These are phyloP conservation scores for Neurospora terricola DNA, from an alignment of 495 filamentous ascomycete genomes.

Conservation along the genomic window DNA sequence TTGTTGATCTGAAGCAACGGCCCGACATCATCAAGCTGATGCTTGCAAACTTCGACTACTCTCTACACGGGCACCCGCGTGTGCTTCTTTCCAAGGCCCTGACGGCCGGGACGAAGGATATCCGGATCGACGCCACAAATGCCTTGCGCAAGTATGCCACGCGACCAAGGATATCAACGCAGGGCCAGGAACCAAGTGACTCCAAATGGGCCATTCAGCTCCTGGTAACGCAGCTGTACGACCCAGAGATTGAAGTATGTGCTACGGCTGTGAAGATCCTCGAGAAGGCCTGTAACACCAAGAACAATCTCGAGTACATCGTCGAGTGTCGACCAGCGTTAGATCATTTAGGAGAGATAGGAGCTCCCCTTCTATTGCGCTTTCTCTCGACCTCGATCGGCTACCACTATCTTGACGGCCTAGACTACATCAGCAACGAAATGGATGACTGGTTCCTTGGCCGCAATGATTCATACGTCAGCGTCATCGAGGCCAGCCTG, in stretches of 20 bases:
- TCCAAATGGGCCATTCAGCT: conserved; percentile 93
- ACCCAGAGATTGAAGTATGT: conserved; percentile 93
- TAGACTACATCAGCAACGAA: conserved; percentile 96
- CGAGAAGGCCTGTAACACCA: conserved; percentile 92
- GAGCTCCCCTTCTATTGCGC: conserved; percentile 81
- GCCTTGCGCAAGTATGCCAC: conserved; percentile 75
- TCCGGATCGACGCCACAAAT: conserved; percentile 77
- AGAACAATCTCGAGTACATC: conserved; percentile 82
- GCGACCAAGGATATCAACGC: conserved; percentile 25
- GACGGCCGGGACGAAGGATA: conserved; percentile 82
- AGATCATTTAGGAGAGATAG: conserved; percentile 94
- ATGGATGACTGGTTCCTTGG: conserved; percentile 99
- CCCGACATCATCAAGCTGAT: conserved; percentile 84
- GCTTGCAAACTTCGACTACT: conserved; percentile 85
- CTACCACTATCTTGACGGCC: conserved; percentile 91
- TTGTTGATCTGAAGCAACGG: conserved; percentile 79
- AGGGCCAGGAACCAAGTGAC: conserved; percentile 33
- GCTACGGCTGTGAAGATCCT: conserved; percentile 93
- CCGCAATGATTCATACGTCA: conserved; percentile 88
- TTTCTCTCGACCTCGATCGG: conserved; percentile 93
- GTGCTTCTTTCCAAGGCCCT: conserved; percentile 89
- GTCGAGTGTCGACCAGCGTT: conserved; percentile 93
- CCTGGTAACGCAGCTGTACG: conserved; percentile 93
- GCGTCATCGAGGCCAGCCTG: conserved; percentile 90
- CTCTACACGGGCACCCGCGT: conserved; percentile 71